Evolutionary conservation across 108 stramenopile genomes (phyloP).

Genomic region (Aurantiochytrium sp.): DNA sequence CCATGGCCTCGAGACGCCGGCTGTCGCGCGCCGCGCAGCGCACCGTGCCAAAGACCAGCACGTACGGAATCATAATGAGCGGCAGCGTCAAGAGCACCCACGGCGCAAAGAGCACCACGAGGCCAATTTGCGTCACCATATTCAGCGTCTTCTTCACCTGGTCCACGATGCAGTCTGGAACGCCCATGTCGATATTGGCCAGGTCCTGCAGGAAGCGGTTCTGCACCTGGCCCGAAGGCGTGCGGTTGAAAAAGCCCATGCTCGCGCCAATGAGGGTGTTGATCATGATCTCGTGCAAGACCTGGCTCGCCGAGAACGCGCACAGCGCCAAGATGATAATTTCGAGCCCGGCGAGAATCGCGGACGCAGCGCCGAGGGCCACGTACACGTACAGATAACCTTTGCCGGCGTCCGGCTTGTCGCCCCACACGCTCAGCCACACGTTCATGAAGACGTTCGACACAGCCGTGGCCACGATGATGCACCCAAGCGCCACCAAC

Average conservation of each 20-base stretch:
- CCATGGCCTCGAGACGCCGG: slow-evolving; percentile 26
- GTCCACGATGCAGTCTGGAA: slow-evolving; percentile 63
- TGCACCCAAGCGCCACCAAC: neutral
- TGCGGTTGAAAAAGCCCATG: slow-evolving; percentile 81
- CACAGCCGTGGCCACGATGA: neutral
- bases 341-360: neutral
- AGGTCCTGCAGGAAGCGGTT: slow-evolving; percentile 60
- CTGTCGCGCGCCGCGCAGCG: slow-evolving; percentile 33
- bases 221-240: slow-evolving; percentile 78
- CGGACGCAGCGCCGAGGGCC: neutral
- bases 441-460: slow-evolving; percentile 1
- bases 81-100: neutral
- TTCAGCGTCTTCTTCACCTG: slow-evolving; percentile 66
- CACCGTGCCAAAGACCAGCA: slow-evolving; percentile 13
- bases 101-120: slow-evolving; percentile 16
- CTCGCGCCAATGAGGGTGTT: slow-evolving; percentile 71
- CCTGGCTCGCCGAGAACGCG: slow-evolving; percentile 60
- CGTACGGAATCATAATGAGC: neutral
- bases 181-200: neutral
- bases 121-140: slow-evolving; percentile 42
- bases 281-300: slow-evolving; percentile 73
- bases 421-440: slow-evolving; percentile 26
- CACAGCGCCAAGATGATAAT: neutral
- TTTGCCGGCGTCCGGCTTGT: neutral
- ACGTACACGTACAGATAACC: neutral